Evolutionary conservation across 192 early-diverging fungal genomes (phyloP), one percentile per base, ranked within the genome.

Genomic region (Dissophora globulifera): DNA sequence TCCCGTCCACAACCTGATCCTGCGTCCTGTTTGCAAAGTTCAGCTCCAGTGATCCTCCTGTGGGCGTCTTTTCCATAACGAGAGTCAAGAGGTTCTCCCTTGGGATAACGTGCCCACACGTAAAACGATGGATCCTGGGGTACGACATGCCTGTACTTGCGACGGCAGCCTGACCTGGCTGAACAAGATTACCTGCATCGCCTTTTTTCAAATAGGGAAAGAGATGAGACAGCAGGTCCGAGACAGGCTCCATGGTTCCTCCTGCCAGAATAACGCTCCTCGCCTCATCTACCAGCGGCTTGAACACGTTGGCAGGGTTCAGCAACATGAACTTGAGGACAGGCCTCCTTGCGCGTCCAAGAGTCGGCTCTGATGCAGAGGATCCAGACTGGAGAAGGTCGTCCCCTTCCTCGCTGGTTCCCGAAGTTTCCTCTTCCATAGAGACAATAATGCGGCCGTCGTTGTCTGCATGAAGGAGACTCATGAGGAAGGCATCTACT

Each of bases 181-280:
- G 25, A 5, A n/a, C 27, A 8, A 33, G 13, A 9, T 11, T 26
- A 0, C 11, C 48, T 30, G 43, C 1, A 29, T 31, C 31, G 43
- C 19, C 38, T 3, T 53, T 56, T 41, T 60, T 75, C 17, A 75
- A 45, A 53, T 75, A 75, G 7, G 71, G 71, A 31, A 75, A 75
- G 27, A 75, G 57, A 62, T 79, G 56, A 10, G 72, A 66, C 22
- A 75, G 30, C 15, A 75, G 20, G 33, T 75, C 17, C 76, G 83
- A 69, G 26, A 94, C 89, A 1, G 95, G 95, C 62, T 90, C 87
- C 93, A 98, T 94, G 0, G 96, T 98, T 20, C 96, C 96, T 58
- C 96, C 95, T 0, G 94, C 93, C 23, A 98, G 78, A 9, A 98
- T 75, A 1, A 98, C 88, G 30, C 92, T 88, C 40, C 92, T 81